Evolutionary conservation across 345 rosid genomes (phyloP), one percentile per base, ranked within the genome.

Genomic region (Eucalyptus cladocalyx): DNA sequence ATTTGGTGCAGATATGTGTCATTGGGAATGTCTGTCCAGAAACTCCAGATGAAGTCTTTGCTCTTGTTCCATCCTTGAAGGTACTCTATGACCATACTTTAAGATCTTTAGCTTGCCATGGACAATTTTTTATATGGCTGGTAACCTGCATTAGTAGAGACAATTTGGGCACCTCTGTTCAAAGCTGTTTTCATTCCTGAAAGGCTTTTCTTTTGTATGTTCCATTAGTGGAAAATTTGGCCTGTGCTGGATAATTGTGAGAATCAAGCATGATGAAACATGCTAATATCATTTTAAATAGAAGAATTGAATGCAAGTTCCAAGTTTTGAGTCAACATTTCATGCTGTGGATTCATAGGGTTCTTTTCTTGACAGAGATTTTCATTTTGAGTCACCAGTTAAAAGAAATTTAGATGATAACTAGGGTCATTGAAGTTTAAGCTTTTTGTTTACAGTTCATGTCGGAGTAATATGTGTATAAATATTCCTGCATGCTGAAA

Each of bases 21-120:
- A 94, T 95, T 87, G 98, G 94, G n/a, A 96, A 96, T 89, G 90
- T 92, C 47, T 94, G 95, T 88, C 98, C 99, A 51, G 99, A 98
- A 87, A 93, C 91, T 40, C 88, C 76, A 45, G 97, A 98, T 86
- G 99, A 98, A 94, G 97, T 89, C 80, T 96, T 94, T 92, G 96
- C 98, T 80, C 95, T 97, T 89, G 90, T 95, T 87, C 98, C 96
- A 50, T 94, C 98, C 24, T 90, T 96, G 93, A 95, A 96, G 98
- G 98, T 97, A 95, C 87, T 88, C 48, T 86, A 43, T 16, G 87
- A 34, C n/a, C 86, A 37, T 89, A 28, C 62, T 17, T 60, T 45
- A 26, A 80, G 76, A 58, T 49, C 30, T 81, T 85, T 19, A 80
- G 28, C 23, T 76, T 76, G 50, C 86, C 80, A 47, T 42, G 24